phyloP scores from a whole-genome alignment of 192 early-diverging fungal genomes.

The Umbelopsis sp. region DNA sequence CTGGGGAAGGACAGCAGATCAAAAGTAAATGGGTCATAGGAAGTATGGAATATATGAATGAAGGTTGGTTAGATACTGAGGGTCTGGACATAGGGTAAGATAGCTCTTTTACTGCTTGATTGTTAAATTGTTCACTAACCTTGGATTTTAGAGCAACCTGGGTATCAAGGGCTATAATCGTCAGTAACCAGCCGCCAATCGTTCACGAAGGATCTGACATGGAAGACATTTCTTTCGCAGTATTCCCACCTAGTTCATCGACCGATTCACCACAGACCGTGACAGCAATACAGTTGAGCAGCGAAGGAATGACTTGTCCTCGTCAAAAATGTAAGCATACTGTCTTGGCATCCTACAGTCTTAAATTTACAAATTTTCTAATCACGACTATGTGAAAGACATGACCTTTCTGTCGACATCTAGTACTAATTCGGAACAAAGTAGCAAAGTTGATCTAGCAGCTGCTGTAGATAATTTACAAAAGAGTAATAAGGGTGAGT shows the following conservation, averaged over 20 bases:
- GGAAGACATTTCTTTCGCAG: constrained; percentile 16
- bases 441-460: constrained; percentile 25
- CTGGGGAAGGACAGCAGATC: constrained; percentile 44
- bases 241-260: constrained; percentile 25
- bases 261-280: constrained; percentile 1
- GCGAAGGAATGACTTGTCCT: constrained; percentile 32
- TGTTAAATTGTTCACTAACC: not conserved
- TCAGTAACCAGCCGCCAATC: constrained; percentile 3
- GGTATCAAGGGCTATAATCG: constrained; percentile 24
- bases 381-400: constrained; percentile 36
- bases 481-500: constrained; percentile 24
- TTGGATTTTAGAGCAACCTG: not conserved
- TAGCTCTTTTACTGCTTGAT: not conserved
- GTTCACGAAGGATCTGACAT: constrained; percentile 8
- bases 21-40: constrained; percentile 53
- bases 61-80: constrained; percentile 37
- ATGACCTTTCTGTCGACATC: constrained; percentile 42
- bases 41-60: constrained; percentile 55
- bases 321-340: constrained; percentile 21
- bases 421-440: constrained; percentile 22
- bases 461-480: constrained; percentile 37
- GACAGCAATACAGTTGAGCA: constrained; percentile 18
- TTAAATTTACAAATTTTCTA: not conserved
- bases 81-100: constrained; percentile 31
- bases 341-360: too few species aligned